Evolutionary conservation across 2,329 filamentous ascomycete genomes (phyloP).

Genomic region (Coniochaeta hoffmannii): DNA sequence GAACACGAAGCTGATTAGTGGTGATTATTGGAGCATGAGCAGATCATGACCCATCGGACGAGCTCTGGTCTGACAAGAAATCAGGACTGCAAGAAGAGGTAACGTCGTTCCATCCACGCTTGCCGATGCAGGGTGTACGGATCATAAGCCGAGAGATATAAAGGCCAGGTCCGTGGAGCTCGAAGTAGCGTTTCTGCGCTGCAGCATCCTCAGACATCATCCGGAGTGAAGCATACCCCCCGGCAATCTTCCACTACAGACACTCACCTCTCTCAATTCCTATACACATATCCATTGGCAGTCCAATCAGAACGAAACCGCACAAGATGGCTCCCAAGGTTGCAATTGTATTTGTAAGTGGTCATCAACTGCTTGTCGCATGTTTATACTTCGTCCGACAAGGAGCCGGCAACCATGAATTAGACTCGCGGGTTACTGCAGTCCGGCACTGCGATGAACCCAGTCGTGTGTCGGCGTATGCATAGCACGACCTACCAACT

Average conservation of each 20-base stretch:
- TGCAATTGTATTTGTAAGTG: constrained; percentile 79
- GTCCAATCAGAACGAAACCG: constrained; percentile 21
- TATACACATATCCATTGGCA: constrained; percentile 11
- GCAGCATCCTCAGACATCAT: background rate
- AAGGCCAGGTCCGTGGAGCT: background rate
- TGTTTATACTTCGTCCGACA: background rate
- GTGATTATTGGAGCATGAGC: constrained; percentile 1
- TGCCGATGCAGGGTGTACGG: background rate
- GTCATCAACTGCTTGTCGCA: constrained; percentile 1
- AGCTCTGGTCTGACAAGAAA: background rate
- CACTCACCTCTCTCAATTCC: constrained; percentile 22
- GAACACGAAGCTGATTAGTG: background rate
- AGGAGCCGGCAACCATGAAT: background rate
- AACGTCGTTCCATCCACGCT: background rate
- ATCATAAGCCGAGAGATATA: background rate
- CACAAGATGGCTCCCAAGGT: constrained; percentile 79
- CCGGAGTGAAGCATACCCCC: background rate
- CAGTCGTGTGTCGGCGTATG: constrained; percentile 10
- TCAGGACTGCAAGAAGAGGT: background rate
- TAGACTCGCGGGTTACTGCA: background rate
- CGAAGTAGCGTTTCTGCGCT: background rate
- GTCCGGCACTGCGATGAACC: background rate
- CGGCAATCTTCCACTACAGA: background rate
- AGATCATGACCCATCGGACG: background rate
- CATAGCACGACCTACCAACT: constrained; percentile 1